Evolutionary conservation across 2,329 filamentous ascomycete genomes (phyloP), one percentile per base, ranked within the genome.

Genomic region (Mariannaea elegans): DNA sequence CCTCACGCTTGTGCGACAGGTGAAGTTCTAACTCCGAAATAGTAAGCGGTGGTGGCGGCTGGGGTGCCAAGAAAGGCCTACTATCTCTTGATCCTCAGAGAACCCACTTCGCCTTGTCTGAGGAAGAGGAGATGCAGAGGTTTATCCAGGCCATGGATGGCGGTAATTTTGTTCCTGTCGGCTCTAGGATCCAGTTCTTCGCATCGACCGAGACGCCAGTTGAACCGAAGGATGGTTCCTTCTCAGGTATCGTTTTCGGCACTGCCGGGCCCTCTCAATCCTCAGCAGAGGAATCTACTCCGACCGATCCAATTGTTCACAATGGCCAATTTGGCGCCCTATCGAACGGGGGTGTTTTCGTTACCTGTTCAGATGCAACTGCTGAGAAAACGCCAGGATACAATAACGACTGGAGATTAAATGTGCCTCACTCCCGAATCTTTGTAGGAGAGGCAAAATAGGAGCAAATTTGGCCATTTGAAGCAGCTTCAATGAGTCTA

Each of bases 31-130:
- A 75, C 46, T 32, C 19, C 3, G 13, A 7, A 34, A 34, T 41
- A 83, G 85, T 94, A 63, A 93, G 91, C 69, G 92, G 92, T 4
- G 92, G 92, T 44, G 92, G 92, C 39, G 92, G 92, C 18, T 96
- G 92, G 92, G 92, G 92, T 14, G 81, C 85, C 56, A 95, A 94
- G 73, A 87, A 90, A 68, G 92, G 92, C 1, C 78, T 96, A 0
- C 78, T 96, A 3, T 92, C 92, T 6, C 81, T 96, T 4, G 92
- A 95, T 70, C 91, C 92, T 3, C 84, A 92, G 64, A 82, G 80
- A 14, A 80, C 74, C 18, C 84, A 85, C 66, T 77, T 78, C 16
- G 72, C 80, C 7, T 50, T 73, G 0, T 72, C 77, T 1, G 81
- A 83, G 36, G 78, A 86, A 31, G 81, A 85, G 18, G 78, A 81